Percentiles rank a stretch among this genome's conserved stretches.
These are phyloP conservation scores for Yamadazyma laniorum DNA, from an alignment of 805 yeast species.

Conservation along the genomic window DNA sequence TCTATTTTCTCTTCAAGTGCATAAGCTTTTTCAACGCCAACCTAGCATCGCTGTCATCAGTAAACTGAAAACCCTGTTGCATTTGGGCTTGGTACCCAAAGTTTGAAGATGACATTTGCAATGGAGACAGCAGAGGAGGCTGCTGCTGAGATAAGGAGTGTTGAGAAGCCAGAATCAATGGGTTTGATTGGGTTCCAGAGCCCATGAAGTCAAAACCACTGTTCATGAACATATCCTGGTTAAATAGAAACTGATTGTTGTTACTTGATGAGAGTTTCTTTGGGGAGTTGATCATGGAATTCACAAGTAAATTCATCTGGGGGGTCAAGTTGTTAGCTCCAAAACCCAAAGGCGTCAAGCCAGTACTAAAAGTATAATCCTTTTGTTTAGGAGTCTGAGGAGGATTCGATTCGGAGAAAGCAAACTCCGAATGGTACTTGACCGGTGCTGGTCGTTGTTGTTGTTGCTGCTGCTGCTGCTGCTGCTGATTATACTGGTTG, in stretches of 20 bases:
- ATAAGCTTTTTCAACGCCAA: conserved; percentile 37
- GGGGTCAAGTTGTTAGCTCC: conserved; percentile 35
- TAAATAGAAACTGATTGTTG: conserved; percentile 15
- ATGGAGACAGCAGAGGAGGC: background rate
- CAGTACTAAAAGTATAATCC: conserved; percentile 26
- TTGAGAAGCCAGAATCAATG: background rate
- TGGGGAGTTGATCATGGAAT: conserved; percentile 37
- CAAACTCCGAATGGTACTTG: conserved; percentile 8
- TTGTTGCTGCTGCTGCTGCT: conserved; percentile 4
- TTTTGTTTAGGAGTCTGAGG: conserved; percentile 38
- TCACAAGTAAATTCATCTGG: conserved; percentile 41
- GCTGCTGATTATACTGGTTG: conserved; percentile 4
- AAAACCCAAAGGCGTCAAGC: conserved; percentile 27
- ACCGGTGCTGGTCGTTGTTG: conserved; percentile 10
- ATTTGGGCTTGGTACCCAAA: conserved; percentile 1
- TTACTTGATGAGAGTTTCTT: conserved; percentile 15
- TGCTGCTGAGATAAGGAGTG: background rate
- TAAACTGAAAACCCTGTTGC: conserved; percentile 3
- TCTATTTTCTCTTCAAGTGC: conserved; percentile 28
- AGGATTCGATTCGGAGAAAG: conserved; percentile 14
- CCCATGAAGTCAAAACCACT: background rate
- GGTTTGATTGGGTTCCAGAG: no score
- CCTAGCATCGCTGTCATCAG: conserved; percentile 37
- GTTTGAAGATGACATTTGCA: background rate
- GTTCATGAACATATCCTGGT: conserved; percentile 26